phyloP scores from a whole-genome alignment of 2,329 filamentous ascomycete genomes.

The Balansia obtecta region DNA sequence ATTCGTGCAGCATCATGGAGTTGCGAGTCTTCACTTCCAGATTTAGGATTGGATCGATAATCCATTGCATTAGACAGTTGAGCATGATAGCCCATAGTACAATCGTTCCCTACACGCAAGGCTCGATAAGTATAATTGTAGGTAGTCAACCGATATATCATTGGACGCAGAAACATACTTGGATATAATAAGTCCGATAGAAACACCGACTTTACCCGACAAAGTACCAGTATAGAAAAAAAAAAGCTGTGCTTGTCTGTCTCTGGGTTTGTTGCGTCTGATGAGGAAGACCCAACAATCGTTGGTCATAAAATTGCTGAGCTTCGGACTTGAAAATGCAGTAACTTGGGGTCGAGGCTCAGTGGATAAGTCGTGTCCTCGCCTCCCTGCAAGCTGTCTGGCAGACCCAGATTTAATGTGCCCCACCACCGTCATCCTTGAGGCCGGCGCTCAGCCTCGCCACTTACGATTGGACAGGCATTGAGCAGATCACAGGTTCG shows the following conservation, averaged over 20 bases:
- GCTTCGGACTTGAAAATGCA: background rate
- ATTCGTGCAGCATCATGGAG: slow-evolving; percentile 29
- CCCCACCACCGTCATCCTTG: background rate
- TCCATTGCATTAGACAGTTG: background rate
- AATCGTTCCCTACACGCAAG: background rate
- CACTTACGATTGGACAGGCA: background rate
- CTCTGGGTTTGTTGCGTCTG: background rate
- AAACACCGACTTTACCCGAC: background rate
- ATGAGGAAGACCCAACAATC: background rate
- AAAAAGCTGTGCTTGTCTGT: background rate
- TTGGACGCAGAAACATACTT: background rate
- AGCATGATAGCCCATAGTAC: slow-evolving; percentile 5
- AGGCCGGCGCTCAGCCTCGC: background rate
- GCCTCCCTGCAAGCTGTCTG: background rate
- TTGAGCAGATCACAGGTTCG: background rate
- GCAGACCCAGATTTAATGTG: background rate
- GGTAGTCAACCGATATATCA: background rate
- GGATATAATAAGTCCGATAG: background rate
- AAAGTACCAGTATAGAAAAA: background rate
- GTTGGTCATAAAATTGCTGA: background rate
- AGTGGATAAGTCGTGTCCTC: background rate
- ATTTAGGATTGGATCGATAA: background rate
- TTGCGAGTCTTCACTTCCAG: background rate
- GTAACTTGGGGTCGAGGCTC: background rate
- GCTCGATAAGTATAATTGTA: background rate